These are phyloP conservation scores for Dendryphion nanum DNA, from an alignment of 2,329 filamentous ascomycete species.

Conservation along the genomic window DNA sequence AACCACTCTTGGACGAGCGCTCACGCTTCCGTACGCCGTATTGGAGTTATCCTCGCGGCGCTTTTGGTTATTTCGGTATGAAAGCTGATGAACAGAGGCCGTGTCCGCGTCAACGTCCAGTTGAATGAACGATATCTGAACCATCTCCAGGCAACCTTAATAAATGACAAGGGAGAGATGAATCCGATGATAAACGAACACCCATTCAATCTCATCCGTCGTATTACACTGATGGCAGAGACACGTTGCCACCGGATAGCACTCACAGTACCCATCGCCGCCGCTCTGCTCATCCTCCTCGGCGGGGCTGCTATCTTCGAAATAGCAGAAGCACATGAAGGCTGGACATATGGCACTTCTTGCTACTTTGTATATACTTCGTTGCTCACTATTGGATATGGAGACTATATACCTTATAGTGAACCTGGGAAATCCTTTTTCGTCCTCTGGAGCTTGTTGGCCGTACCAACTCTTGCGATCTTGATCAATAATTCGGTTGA, in stretches of 20 bases:
- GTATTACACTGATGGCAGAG: conserved; percentile 16
- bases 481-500: conserved; percentile 47
- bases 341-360: conserved; percentile 46
- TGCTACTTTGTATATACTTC: conserved; percentile 49
- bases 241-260: conserved; percentile 23
- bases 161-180: conserved; percentile 25
- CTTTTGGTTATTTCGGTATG: conserved; percentile 50
- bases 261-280: conserved; percentile 23
- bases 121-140: conserved; percentile 42
- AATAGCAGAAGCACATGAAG: conserved; percentile 33
- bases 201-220: conserved; percentile 37
- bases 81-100: conserved; percentile 20
- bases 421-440: conserved; percentile 49
- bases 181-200: conserved; percentile 32
- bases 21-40: conserved; percentile 51
- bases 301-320: conserved; percentile 46
- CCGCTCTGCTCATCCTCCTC: conserved; percentile 29
- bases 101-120: conserved; percentile 31
- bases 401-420: conserved; percentile 41
- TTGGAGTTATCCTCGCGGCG: conserved; percentile 52
- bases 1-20: conserved; percentile 44
- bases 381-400: conserved; percentile 51
- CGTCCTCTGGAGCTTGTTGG: conserved; percentile 50
- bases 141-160: conserved; percentile 30
- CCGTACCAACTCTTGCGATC: conserved; percentile 48